Percentiles rank a stretch among this genome's conserved stretches.
phyloP scores from a whole-genome alignment of 2,329 filamentous ascomycete species.

The Aspergillus piperis region DNA sequence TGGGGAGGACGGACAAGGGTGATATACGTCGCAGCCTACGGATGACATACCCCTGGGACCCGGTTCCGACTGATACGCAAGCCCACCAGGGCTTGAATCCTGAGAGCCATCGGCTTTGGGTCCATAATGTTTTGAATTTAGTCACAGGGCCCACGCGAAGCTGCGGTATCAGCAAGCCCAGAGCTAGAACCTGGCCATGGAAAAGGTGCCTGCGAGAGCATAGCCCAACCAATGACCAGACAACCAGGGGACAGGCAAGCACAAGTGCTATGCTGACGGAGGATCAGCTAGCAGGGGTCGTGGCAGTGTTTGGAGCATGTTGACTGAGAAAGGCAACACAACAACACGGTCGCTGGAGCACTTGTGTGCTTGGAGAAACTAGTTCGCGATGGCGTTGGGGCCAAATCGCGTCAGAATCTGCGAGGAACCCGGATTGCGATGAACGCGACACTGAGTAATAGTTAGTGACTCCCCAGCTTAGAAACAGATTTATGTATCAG shows the following conservation, averaged over 20 bases:
- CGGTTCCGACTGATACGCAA: constrained; percentile 1
- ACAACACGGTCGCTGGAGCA: not conserved
- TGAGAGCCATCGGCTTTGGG: constrained; percentile 2
- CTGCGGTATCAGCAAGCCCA: not conserved
- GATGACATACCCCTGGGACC: constrained; percentile 2
- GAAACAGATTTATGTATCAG: not conserved
- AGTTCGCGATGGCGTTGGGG: constrained; percentile 9
- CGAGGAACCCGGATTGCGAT: not conserved
- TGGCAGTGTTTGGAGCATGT: constrained; percentile 1
- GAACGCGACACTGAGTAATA: not conserved
- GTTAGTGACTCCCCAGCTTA: not conserved
- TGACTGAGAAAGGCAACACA: not conserved
- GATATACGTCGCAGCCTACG: constrained; percentile 8
- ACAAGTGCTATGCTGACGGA: not conserved
- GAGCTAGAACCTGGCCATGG: not conserved
- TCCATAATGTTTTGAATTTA: constrained; percentile 5
- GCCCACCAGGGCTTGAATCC: not conserved
- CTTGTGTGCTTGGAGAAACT: constrained; percentile 3
- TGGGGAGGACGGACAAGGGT: constrained; percentile 1
- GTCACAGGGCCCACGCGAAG: constrained; percentile 4
- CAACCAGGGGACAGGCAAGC: not conserved
- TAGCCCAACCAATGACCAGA: not conserved
- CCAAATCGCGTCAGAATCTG: constrained; percentile 10
- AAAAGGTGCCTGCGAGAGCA: not conserved
- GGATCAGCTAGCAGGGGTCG: not conserved